Percentiles rank a stretch among this genome's conserved stretches.
Evolutionary conservation across 2,329 filamentous ascomycete species (phyloP).

Genomic region (Metarhizium rileyi): DNA sequence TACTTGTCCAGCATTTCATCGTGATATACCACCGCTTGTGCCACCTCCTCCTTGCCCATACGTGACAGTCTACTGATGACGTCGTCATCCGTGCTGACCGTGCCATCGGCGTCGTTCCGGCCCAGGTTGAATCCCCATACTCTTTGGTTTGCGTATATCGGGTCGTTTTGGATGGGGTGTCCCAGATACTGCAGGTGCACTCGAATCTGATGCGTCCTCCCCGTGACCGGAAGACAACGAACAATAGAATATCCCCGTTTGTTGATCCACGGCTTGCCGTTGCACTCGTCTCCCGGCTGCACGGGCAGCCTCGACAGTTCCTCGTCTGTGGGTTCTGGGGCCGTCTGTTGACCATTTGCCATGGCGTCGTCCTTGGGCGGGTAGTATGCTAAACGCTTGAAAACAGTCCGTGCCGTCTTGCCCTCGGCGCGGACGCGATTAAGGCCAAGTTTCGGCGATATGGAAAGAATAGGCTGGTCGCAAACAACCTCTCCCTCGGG

Average conservation of each 20-base stretch:
- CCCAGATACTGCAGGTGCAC: slow-evolving; percentile 93
- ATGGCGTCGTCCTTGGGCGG: slow-evolving; percentile 34
- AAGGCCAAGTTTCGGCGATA: slow-evolving; percentile 88
- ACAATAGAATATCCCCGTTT: slow-evolving; percentile 86
- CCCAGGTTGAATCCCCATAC: slow-evolving; percentile 83
- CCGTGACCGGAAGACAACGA: slow-evolving; percentile 85
- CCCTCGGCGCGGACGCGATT: slow-evolving; percentile 92
- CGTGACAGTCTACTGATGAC: slow-evolving; percentile 75
- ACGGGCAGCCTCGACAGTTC: slow-evolving; percentile 15
- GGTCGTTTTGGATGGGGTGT: slow-evolving; percentile 93
- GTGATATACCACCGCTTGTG: slow-evolving; percentile 85
- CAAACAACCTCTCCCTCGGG: slow-evolving; percentile 86
- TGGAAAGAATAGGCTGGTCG: slow-evolving; percentile 85
- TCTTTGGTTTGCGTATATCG: slow-evolving; percentile 89
- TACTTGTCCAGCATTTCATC: slow-evolving; percentile 89
- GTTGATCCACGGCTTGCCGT: slow-evolving; percentile 32
- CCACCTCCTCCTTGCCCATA: slow-evolving; percentile 92
- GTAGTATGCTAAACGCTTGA: slow-evolving; percentile 88
- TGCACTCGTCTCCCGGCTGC: slow-evolving; percentile 9
- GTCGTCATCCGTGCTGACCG: slow-evolving; percentile 71
- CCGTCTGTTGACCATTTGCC: slow-evolving; percentile 12
- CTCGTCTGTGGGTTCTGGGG: slow-evolving; percentile 5
- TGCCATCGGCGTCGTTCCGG: slow-evolving; percentile 52
- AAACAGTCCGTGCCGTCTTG: slow-evolving; percentile 82
- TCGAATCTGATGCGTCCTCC: slow-evolving; percentile 86